Evolutionary conservation across 208 protist species (phyloP).

Genomic region (Novymonas esmeraldas): DNA sequence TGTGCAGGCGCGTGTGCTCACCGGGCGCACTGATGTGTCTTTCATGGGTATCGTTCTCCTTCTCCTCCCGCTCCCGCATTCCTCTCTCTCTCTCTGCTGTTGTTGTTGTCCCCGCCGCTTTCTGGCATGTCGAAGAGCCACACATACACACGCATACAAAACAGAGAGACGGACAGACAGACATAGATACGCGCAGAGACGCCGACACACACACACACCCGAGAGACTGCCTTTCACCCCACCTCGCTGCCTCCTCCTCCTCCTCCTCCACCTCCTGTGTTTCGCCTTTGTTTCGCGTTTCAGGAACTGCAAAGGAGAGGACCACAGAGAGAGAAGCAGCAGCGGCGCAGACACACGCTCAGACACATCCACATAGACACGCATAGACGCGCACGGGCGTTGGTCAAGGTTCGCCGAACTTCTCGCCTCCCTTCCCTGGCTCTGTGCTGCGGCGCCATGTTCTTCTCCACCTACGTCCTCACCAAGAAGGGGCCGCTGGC

Average conservation of each 20-base stretch:
- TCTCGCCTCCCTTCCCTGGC: slow-evolving; percentile 7
- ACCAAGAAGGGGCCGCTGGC: slow-evolving; percentile 96
- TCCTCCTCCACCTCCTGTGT: too few species aligned
- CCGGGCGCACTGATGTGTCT: background rate
- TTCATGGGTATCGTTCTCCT: background rate
- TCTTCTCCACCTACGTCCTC: slow-evolving; percentile 97
- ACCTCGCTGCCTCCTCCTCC: background rate
- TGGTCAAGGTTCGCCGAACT: too few species aligned
- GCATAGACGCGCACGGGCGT: too few species aligned
- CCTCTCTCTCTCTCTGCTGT: background rate
- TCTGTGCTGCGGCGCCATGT: slow-evolving; percentile 77
- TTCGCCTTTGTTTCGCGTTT: too few species aligned
- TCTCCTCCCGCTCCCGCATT: background rate
- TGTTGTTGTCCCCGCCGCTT: too few species aligned
- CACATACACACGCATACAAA: background rate
- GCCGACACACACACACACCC: background rate
- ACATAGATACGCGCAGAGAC: background rate
- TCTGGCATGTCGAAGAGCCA: too few species aligned
- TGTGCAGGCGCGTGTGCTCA: background rate
- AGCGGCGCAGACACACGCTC: too few species aligned
- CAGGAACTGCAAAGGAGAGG: too few species aligned
- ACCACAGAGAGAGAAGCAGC: too few species aligned
- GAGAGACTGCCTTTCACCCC: background rate
- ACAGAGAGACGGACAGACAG: background rate
- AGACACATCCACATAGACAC: too few species aligned